Evolutionary conservation across 2,329 filamentous ascomycete genomes (phyloP).

Genomic region (Clarireedia homoeocarpa): DNA sequence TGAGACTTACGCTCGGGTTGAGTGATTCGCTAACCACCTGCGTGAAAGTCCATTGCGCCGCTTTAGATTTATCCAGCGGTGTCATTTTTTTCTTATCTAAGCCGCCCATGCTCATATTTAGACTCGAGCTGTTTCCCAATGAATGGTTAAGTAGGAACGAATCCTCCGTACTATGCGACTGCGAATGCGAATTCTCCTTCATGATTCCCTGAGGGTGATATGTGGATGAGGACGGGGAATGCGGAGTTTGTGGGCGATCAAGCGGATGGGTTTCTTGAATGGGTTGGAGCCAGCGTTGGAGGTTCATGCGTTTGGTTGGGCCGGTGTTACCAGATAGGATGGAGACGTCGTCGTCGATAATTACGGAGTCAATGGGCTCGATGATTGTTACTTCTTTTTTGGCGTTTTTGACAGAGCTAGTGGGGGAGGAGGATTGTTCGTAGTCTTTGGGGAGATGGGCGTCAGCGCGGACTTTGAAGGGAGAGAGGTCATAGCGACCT

Average conservation of each 20-base stretch:
- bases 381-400: slow-evolving; percentile 66
- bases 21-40: slow-evolving; percentile 80
- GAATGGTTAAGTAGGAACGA: not conserved
- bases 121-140: not conserved
- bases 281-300: slow-evolving; percentile 55
- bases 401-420: slow-evolving; percentile 11
- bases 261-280: slow-evolving; percentile 29
- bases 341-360: slow-evolving; percentile 32
- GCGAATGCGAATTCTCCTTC: slow-evolving; percentile 34
- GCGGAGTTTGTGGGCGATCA: not conserved
- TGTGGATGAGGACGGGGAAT: not conserved
- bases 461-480: slow-evolving; percentile 72
- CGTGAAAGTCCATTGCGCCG: slow-evolving; percentile 81
- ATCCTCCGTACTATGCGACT: slow-evolving; percentile 6
- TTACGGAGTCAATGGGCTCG: slow-evolving; percentile 43
- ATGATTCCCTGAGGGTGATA: slow-evolving; percentile 44
- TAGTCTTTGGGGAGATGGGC: slow-evolving; percentile 53
- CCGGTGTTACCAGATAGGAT: slow-evolving; percentile 34
- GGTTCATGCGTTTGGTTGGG: slow-evolving; percentile 39
- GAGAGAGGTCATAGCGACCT: slow-evolving; percentile 70
- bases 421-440: slow-evolving; percentile 17
- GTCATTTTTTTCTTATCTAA: slow-evolving; percentile 45
- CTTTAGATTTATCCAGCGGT: slow-evolving; percentile 66
- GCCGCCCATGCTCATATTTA: slow-evolving; percentile 15
- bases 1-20: slow-evolving; percentile 69